Evolutionary conservation across 129 eudicot genomes (phyloP), one percentile per base, ranked within the genome.

Genomic region (Heracleum sosnowskyi): DNA sequence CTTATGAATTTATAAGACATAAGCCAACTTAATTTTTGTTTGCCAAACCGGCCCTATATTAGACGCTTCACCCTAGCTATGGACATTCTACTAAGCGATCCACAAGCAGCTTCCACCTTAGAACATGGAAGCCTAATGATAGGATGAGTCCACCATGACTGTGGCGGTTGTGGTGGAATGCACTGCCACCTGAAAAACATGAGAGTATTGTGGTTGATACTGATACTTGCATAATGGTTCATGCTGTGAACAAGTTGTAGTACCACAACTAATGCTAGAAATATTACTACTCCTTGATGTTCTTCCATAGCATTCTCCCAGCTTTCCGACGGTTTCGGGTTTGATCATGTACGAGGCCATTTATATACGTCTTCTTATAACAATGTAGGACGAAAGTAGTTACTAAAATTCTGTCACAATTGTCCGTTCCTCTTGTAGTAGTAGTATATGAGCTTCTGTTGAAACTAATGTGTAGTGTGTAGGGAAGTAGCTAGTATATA

Each of bases 181-280:
- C 22, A 16, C 37, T 11, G 39, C 39, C 29, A 81, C 84, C 68
- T 77, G 82, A 85, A 40, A 66, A 78, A 83, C 66, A 45, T 36
- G 69, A 60, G 85, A 70, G 40, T 78, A 75, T 75, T 87, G 85
- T 6, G 85, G 88, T 39, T 82, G 85, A 31, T 85, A 85, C 78
- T 24, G 87, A 70, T 85, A 87, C 37, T 82, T 76, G 80, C 88
- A 83, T 80, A 86, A 55, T 78, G 76, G 87, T 64, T 83, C 84
- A 41, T 80, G 34, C 0, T 83, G 73, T 44, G 83, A 69, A 77
- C 77, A 37, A 77, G 71, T 75, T 22, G 44, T 18, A 37, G 18
- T 1, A 70, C 18, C 26, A 35, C 5, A 34, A 69, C 12, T 69
- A 15, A 9, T 69, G 33, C 66, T 57, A n/a, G 31, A 57, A 57